A percentile compares a stretch with the other conserved stretches of the same genome.
phyloP scores from a whole-genome alignment of 345 rosid genomes.

The Salix exigua region DNA sequence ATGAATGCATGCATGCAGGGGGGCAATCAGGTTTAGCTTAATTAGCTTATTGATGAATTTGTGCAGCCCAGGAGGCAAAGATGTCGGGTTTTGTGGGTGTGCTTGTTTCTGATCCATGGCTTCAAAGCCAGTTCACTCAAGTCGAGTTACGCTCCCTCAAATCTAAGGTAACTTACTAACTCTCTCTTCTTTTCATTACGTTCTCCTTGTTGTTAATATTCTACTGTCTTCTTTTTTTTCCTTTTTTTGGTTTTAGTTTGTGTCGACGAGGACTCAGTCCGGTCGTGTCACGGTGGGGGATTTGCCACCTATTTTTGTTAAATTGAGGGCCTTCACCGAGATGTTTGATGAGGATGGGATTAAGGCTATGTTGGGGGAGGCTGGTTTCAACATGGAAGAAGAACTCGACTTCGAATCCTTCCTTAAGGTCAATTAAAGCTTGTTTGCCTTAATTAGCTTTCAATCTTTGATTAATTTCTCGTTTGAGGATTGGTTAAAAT shows the following conservation, averaged over 20 bases:
- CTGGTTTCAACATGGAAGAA: constrained; percentile 37
- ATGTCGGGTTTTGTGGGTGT: constrained; percentile 95
- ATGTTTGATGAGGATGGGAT: constrained; percentile 61
- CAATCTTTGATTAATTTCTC: not conserved
- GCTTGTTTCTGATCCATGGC: constrained; percentile 91
- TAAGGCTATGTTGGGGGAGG: constrained; percentile 53
- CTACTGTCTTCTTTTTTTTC: not conserved
- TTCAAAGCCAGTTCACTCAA: constrained; percentile 98
- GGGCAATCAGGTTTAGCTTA: not conserved
- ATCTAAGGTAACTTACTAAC: constrained; percentile 55
- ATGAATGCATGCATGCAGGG: too few relatives aligned
- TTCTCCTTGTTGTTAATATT: not conserved
- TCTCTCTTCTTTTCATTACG: not conserved
- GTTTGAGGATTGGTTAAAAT: not conserved
- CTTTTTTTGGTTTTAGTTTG: constrained; percentile 38
- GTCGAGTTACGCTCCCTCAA: constrained; percentile 95
- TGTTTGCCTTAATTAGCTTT: not conserved
- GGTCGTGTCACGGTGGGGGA: constrained; percentile 57
- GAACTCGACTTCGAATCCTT: constrained; percentile 85
- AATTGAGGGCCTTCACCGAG: constrained; percentile 66
- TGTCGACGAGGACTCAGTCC: constrained; percentile 53
- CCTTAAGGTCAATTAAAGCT: constrained; percentile 56
- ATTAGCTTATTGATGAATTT: not conserved
- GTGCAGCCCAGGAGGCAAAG: not conserved
- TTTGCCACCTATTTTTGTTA: constrained; percentile 62